Evolutionary conservation across 2,329 filamentous ascomycete species (phyloP).

Genomic region (Verticillium tricorpus): DNA sequence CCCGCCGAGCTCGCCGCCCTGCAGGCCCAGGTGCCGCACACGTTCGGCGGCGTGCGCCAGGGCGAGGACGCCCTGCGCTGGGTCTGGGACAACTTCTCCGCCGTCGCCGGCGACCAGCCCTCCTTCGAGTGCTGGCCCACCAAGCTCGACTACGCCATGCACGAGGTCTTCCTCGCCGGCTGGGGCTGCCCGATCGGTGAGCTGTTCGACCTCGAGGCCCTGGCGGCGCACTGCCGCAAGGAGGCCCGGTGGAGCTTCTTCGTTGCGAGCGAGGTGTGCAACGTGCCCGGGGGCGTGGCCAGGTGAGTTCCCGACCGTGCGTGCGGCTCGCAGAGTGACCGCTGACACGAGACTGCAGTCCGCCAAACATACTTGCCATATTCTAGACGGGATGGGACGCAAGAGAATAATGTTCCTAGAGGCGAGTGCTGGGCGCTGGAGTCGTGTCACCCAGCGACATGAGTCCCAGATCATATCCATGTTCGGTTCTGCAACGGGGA

Average conservation of each 20-base stretch:
- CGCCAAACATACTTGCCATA: slow-evolving; percentile 30
- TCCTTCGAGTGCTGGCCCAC: slow-evolving; percentile 44
- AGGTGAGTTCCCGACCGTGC: slow-evolving; percentile 14
- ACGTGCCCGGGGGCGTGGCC: slow-evolving; percentile 22
- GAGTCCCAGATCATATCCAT: neutral
- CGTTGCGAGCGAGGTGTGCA: slow-evolving; percentile 29
- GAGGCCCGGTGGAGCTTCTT: slow-evolving; percentile 32
- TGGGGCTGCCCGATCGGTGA: slow-evolving; percentile 40
- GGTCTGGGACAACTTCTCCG: slow-evolving; percentile 56
- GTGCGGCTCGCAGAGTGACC: neutral
- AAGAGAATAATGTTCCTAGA: too few relatives aligned
- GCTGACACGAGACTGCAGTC: slow-evolving; percentile 11
- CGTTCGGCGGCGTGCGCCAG: slow-evolving; percentile 37
- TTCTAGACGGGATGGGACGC: slow-evolving; percentile 17
- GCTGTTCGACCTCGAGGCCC: slow-evolving; percentile 33
- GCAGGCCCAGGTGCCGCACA: slow-evolving; percentile 5
- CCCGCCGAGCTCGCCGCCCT: slow-evolving; percentile 5
- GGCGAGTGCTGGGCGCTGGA: too few relatives aligned
- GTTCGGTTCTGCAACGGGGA: neutral
- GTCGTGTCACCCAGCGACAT: too few relatives aligned
- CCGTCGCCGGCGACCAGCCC: slow-evolving; percentile 52
- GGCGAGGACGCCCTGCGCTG: slow-evolving; percentile 45
- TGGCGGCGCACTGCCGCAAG: slow-evolving; percentile 28
- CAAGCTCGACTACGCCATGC: slow-evolving; percentile 21
- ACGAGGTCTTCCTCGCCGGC: slow-evolving; percentile 36